phyloP scores from a whole-genome alignment of 495 filamentous ascomycete species.

The Tuber indicum region DNA sequence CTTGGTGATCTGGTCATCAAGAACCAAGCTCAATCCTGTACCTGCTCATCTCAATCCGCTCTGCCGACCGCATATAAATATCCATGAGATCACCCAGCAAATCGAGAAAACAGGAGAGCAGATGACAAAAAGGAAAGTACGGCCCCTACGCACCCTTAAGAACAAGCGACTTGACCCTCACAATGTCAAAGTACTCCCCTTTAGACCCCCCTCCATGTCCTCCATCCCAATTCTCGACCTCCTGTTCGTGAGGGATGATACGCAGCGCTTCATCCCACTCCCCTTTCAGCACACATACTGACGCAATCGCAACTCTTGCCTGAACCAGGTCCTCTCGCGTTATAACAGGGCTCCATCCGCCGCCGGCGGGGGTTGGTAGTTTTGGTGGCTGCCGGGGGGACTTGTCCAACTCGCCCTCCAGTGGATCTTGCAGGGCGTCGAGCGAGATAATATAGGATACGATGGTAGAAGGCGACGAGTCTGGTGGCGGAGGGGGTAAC shows the following conservation, averaged over 20 bases:
- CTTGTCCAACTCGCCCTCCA: slow-evolving; percentile 26
- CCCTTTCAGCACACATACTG: slow-evolving; percentile 33
- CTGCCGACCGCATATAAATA: slow-evolving; percentile 22
- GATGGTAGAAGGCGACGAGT: slow-evolving; percentile 23
- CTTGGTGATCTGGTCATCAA: not conserved
- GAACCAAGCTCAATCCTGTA: slow-evolving; percentile 13
- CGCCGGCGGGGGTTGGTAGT: slow-evolving; percentile 34
- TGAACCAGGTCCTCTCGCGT: slow-evolving; percentile 38
- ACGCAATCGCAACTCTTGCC: slow-evolving; percentile 32
- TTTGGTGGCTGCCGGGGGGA: slow-evolving; percentile 23
- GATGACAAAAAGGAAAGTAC: not conserved
- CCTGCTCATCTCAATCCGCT: slow-evolving; percentile 33
- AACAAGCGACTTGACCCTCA: slow-evolving; percentile 40
- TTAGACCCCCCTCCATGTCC: slow-evolving; percentile 25
- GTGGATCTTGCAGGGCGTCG: slow-evolving; percentile 30
- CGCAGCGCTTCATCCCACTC: slow-evolving; percentile 36
- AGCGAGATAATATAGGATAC: slow-evolving; percentile 36
- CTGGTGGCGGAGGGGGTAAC: slow-evolving; percentile 26
- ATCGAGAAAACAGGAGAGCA: slow-evolving; percentile 9
- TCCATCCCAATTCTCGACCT: slow-evolving; percentile 34
- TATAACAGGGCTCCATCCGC: slow-evolving; percentile 23
- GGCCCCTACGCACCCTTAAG: slow-evolving; percentile 37
- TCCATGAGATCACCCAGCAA: slow-evolving; percentile 32
- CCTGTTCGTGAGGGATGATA: slow-evolving; percentile 25
- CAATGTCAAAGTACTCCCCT: slow-evolving; percentile 37